Base-by-base conservation (phyloP, 1,284 basidiomycete genomes). In the Melampsora americana region DNA sequence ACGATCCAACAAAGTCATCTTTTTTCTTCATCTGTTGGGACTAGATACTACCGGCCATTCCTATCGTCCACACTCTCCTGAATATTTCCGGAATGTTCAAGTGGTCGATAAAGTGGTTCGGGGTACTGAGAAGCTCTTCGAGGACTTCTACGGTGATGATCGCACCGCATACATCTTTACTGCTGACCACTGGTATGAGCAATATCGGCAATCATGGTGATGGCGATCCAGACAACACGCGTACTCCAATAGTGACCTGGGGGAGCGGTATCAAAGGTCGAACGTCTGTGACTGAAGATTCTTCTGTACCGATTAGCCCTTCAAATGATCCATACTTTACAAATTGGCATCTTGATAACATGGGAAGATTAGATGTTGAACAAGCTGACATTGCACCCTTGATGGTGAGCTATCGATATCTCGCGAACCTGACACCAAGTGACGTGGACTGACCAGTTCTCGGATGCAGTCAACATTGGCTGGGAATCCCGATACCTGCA, bases 171-270 rank as follows among this genome's bases (percentile, higher is more conserved):
- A 87, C 80, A 83, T 95, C 56, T 93, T 95, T 81, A 93, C 91
- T 3, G 91, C 93, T 0, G 92, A 95, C 81, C 92, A 95, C n/a
- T 81, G 92, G 92, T 5, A 95, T 95, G 92, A 91, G 90, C 9
- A 87, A 86, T 60, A 90, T 93, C 75, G 92, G 92, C 32, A 95
- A 93, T 80, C 92, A 95, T 78, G 92, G 92, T 2, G 92, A 95
- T 80, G 92, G 92, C 39, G 89, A 94, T 79, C 92, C 84, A 89
- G 26, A 87, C 88, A 81, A 80, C 77, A 78, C 81, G 66, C 32
- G 65, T 62, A 62, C 42, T 26, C 50, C 67, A 70, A 62, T 66
- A 18, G 46, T 62, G 42, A 72, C 71, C 64, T 75, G 68, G 56
- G 46, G 30, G 20, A 50, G 88, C 50, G 92, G 92, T 5, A 83